Evolutionary conservation across 2,329 filamentous ascomycete species (phyloP).

Genomic region (Hypoxylon sp.): DNA sequence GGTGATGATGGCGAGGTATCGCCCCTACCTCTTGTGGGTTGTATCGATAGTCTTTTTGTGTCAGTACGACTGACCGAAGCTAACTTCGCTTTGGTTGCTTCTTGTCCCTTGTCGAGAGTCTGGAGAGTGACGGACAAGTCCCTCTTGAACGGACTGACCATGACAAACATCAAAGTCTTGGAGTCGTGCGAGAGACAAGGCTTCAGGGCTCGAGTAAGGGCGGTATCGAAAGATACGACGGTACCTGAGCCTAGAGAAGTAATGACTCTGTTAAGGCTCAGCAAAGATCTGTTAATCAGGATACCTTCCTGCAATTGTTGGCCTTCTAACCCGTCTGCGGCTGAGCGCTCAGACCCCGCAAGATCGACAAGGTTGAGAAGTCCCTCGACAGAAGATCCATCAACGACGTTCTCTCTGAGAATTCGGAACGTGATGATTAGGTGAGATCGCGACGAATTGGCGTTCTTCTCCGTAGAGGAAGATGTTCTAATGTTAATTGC

Average conservation of each 20-base stretch:
- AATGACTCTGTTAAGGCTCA: conserved; percentile 94
- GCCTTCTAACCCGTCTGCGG: conserved; percentile 85
- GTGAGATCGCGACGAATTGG: conserved; percentile 90
- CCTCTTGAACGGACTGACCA: conserved; percentile 88
- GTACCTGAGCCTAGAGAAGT: conserved; percentile 84
- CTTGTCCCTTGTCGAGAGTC: conserved; percentile 41
- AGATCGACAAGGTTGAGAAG: conserved; percentile 96
- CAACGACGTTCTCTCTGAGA: conserved; percentile 13
- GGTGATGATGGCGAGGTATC: not conserved
- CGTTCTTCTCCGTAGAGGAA: conserved; percentile 92
- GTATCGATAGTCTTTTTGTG: not conserved
- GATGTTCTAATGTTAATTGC: conserved; percentile 87
- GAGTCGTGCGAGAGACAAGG: conserved; percentile 91
- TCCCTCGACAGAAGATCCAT: conserved; percentile 83
- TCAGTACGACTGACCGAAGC: conserved; percentile 16
- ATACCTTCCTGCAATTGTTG: conserved; percentile 91
- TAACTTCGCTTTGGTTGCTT: conserved; percentile 38
- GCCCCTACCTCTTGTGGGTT: not conserved
- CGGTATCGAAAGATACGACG: conserved; percentile 90
- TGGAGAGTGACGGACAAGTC: conserved; percentile 67
- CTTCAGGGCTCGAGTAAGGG: conserved; percentile 92
- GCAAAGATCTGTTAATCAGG: conserved; percentile 93
- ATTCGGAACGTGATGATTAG: conserved; percentile 79
- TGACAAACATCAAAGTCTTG: conserved; percentile 98
- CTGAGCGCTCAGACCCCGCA: conserved; percentile 86